Evolutionary conservation across 108 stramenopile genomes (phyloP).

Genomic region (Pseudonitzschia pungens): DNA sequence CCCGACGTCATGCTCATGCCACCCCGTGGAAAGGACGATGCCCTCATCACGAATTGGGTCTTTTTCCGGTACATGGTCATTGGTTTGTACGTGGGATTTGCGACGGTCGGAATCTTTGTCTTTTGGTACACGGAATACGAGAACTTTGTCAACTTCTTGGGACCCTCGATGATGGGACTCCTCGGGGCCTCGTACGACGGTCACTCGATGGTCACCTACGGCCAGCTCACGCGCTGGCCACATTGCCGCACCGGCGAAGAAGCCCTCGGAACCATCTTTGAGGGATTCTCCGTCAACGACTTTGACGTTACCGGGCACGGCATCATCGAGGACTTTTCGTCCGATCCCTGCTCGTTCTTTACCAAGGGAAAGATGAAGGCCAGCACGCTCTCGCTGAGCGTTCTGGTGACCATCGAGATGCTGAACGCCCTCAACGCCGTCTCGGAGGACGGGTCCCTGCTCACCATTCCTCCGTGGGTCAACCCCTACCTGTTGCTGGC

Average conservation of each 20-base stretch:
- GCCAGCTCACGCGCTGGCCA: constrained; percentile 9
- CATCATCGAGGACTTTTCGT: constrained; percentile 2
- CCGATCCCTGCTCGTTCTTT: constrained; percentile 11
- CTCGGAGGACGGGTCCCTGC: constrained; percentile 4
- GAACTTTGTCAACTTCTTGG: constrained; percentile 1
- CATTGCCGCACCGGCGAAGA: constrained; percentile 5
- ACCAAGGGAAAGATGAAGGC: constrained; percentile 14
- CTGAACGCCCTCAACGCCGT: constrained; percentile 13
- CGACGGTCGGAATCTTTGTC: constrained; percentile 13
- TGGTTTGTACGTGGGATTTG: constrained; percentile 16
- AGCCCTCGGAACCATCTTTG: constrained; percentile 14
- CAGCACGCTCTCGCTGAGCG: constrained; percentile 1
- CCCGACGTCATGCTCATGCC: constrained; percentile 63
- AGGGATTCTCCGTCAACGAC: constrained; percentile 14
- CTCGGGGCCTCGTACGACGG: not conserved
- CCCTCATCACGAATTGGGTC: constrained; percentile 12
- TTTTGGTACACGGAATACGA: constrained; percentile 13
- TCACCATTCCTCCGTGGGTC: constrained; percentile 13
- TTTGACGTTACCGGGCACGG: constrained; percentile 1
- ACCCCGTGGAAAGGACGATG: constrained; percentile 29
- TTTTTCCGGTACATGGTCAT: constrained; percentile 18
- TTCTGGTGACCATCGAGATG: constrained; percentile 15
- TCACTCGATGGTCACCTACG: constrained; percentile 2
- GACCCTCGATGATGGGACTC: not conserved
- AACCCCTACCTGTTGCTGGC: constrained; percentile 15